Percentiles rank a stretch among this genome's conserved stretches.
These are phyloP conservation scores for Zarea fungicola DNA, from an alignment of 2,329 filamentous ascomycete species.

Conservation along the genomic window DNA sequence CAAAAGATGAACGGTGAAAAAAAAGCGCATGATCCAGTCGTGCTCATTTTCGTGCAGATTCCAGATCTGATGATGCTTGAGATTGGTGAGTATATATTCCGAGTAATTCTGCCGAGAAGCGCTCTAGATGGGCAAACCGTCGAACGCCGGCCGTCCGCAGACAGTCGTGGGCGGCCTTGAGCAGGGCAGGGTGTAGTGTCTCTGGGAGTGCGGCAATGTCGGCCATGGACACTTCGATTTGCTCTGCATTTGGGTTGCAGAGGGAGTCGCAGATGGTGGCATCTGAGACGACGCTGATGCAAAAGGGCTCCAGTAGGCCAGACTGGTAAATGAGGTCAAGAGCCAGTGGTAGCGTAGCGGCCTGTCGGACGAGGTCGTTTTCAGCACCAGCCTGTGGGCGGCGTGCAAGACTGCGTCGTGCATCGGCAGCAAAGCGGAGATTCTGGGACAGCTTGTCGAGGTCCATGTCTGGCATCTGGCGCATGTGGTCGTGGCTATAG, in stretches of 20 bases:
- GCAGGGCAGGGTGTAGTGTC: conserved; percentile 1
- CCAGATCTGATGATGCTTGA: background rate
- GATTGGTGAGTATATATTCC: conserved; percentile 11
- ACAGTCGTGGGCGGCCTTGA: conserved; percentile 6
- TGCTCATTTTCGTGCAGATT: conserved; percentile 4
- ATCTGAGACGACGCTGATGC: conserved; percentile 5
- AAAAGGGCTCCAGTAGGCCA: conserved; percentile 11
- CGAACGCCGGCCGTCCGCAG: conserved; percentile 3
- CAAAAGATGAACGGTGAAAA: too few relatives aligned
- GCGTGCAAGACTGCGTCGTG: background rate
- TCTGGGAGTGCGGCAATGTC: conserved; percentile 3
- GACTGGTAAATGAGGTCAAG: conserved; percentile 8
- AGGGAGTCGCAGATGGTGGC: background rate
- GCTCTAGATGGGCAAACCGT: conserved; percentile 9
- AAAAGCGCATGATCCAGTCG: background rate
- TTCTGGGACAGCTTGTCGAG: conserved; percentile 1
- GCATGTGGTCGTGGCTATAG: conserved; percentile 29
- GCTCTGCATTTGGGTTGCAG: background rate
- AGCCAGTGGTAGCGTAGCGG: background rate
- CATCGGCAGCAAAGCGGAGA: conserved; percentile 2
- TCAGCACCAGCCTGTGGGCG: background rate
- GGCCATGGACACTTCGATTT: conserved; percentile 7
- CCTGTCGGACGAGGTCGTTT: background rate
- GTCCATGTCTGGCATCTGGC: conserved; percentile 8
- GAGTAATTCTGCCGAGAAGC: conserved; percentile 9